phyloP scores from a whole-genome alignment of 306 rosid genomes.

The Crotalaria pallida region DNA sequence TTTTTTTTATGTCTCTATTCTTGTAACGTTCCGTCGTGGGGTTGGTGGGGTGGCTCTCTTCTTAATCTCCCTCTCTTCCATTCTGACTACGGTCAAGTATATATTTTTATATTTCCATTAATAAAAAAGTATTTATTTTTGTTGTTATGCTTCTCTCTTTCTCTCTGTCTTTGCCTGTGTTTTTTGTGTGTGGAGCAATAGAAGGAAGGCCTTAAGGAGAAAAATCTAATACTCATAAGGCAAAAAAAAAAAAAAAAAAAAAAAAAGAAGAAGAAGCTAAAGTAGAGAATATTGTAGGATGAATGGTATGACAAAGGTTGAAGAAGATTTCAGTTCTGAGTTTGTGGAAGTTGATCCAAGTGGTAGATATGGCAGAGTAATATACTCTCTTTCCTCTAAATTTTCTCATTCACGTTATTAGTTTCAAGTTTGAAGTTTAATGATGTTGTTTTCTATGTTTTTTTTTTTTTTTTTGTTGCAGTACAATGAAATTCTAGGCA shows the following conservation, averaged over 20 bases:
- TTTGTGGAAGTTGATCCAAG: slow-evolving; percentile 96
- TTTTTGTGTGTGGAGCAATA: slow-evolving; percentile 9
- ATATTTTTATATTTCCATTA: neutral
- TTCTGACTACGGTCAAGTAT: neutral
- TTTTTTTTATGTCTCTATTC: no score
- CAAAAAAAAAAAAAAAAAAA: neutral
- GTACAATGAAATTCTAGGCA: slow-evolving; percentile 93
- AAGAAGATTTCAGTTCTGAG: slow-evolving; percentile 50
- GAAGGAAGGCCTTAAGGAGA: neutral
- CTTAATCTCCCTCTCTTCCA: neutral
- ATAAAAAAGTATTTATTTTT: neutral
- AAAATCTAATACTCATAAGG: neutral
- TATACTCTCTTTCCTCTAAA: neutral
- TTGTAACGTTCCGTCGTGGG: neutral
- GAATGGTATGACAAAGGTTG: slow-evolving; percentile 49
- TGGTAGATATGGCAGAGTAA: slow-evolving; percentile 98
- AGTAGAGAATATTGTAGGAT: slow-evolving; percentile 30
- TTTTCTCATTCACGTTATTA: neutral
- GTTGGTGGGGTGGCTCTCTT: neutral
- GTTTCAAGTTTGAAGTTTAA: slow-evolving; percentile 14
- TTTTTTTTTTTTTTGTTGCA: slow-evolving; percentile 38
- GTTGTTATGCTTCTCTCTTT: neutral
- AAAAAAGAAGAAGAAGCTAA: neutral
- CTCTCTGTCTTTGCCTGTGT: neutral
- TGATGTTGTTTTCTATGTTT: slow-evolving; percentile 13